Evolutionary conservation across 768 basidiomycete species (phyloP).

Genomic region (Kwoniella heveanensis): DNA sequence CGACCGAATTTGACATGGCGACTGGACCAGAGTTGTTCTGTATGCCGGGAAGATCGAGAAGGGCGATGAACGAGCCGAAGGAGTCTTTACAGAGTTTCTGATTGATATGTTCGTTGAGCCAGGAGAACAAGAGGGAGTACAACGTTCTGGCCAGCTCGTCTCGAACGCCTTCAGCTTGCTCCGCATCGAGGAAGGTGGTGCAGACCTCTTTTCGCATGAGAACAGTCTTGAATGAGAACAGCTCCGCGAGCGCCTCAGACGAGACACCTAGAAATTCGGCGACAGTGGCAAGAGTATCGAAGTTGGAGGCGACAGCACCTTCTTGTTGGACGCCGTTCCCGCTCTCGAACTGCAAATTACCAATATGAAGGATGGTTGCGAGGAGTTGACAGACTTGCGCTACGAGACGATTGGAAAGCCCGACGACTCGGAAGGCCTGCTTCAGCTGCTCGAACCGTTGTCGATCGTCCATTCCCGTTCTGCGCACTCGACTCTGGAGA

Average conservation of each 20-base stretch:
- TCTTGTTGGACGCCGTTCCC: constrained; percentile 75
- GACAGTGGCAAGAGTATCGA: constrained; percentile 76
- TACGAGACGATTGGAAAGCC: constrained; percentile 88
- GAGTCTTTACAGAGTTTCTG: constrained; percentile 92
- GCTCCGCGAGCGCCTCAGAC: constrained; percentile 64
- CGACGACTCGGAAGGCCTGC: constrained; percentile 86
- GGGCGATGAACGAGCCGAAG: constrained; percentile 80
- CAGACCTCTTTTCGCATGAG: constrained; percentile 95
- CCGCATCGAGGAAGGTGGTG: constrained; percentile 91
- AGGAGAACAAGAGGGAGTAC: constrained; percentile 90
- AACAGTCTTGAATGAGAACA: constrained; percentile 87
- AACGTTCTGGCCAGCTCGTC: constrained; percentile 92
- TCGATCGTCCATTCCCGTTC: constrained; percentile 70
- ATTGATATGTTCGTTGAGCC: constrained; percentile 96
- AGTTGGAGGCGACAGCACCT: constrained; percentile 88
- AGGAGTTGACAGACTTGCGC: constrained; percentile 93
- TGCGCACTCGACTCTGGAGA: constrained; percentile 69
- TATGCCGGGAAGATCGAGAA: constrained; percentile 90
- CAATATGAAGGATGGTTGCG: constrained; percentile 89
- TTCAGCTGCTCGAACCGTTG: constrained; percentile 90
- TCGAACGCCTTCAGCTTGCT: constrained; percentile 87
- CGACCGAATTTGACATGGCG: constrained; percentile 74
- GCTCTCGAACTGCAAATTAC: constrained; percentile 87
- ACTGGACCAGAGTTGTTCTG: constrained; percentile 68
- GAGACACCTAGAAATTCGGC: constrained; percentile 89